phyloP scores from a whole-genome alignment of 1,284 basidiomycete species.

The Gastroboletus turbinatus region DNA sequence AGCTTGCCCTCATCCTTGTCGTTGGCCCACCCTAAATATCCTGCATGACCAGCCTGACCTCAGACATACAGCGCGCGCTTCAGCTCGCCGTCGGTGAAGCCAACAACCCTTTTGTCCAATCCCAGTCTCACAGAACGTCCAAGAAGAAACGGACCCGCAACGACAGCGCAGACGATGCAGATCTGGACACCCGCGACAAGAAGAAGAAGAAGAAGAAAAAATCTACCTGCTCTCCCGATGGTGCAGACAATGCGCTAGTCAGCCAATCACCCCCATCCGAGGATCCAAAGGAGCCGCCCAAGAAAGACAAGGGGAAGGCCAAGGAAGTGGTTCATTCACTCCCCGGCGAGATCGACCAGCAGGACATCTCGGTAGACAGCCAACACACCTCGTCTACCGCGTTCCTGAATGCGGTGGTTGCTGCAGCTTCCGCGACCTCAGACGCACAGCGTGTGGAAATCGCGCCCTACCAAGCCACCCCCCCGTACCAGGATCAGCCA shows the following conservation, averaged over 20 bases:
- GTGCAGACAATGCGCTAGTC: constrained; percentile 5
- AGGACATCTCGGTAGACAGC: constrained; percentile 32
- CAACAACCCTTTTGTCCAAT: constrained; percentile 35
- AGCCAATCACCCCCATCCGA: constrained; percentile 4
- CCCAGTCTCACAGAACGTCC: constrained; percentile 30
- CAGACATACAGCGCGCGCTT: constrained; percentile 39
- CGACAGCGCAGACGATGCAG: constrained; percentile 20
- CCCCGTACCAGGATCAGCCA: constrained; percentile 33
- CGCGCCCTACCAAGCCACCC: constrained; percentile 21
- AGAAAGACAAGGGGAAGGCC: constrained; percentile 42
- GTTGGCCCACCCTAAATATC: constrained; percentile 38
- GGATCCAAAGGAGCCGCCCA: background rate
- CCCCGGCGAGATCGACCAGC: constrained; percentile 18
- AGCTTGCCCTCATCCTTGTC: constrained; percentile 42
- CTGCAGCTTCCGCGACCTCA: constrained; percentile 50
- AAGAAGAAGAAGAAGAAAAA: constrained; percentile 28
- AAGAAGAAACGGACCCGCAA: constrained; percentile 29
- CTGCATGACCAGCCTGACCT: constrained; percentile 36
- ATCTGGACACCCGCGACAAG: constrained; percentile 24
- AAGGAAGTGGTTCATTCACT: constrained; percentile 28
- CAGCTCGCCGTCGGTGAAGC: constrained; percentile 44
- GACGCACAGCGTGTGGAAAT: constrained; percentile 30
- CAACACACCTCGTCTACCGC: constrained; percentile 47
- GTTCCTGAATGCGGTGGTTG: constrained; percentile 61
- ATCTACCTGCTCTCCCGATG: constrained; percentile 1